These are phyloP conservation scores for Cicer yamashitae DNA, from an alignment of 306 rosid genomes.

Conservation along the genomic window DNA sequence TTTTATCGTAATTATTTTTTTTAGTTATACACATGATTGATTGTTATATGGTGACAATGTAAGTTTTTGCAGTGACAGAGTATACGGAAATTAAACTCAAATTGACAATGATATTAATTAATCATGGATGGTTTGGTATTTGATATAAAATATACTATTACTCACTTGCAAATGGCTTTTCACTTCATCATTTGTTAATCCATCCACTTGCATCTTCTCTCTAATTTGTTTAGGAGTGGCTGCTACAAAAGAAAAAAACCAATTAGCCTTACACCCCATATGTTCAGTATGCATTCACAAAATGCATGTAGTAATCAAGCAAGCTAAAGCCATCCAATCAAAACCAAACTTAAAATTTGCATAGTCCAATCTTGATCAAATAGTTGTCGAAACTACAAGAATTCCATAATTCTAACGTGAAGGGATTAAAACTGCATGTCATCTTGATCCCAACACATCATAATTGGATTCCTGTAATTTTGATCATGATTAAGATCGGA, in stretches of 20 bases:
- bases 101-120: not conserved
- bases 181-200: conserved; percentile 94
- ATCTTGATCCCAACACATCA: not conserved
- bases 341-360: not conserved
- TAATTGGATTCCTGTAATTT: not conserved
- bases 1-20: no score
- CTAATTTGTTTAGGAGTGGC: conserved; percentile 98
- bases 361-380: not conserved
- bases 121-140: not conserved
- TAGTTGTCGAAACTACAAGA: not conserved
- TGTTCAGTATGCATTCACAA: not conserved
- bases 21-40: no score
- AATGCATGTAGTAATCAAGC: not conserved
- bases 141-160: conserved; percentile 7
- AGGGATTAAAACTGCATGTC: not conserved
- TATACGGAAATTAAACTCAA: no score
- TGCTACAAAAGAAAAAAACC: conserved; percentile 55
- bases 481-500: not conserved
- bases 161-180: conserved; percentile 92
- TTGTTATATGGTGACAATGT: no score
- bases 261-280: conserved; percentile 17
- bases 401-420: no score
- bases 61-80: no score
- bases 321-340: not conserved
- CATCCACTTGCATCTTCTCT: conserved; percentile 86